These are phyloP conservation scores for Phytophthora quininea DNA, from an alignment of 352 stramenopile genomes.

Conservation along the genomic window DNA sequence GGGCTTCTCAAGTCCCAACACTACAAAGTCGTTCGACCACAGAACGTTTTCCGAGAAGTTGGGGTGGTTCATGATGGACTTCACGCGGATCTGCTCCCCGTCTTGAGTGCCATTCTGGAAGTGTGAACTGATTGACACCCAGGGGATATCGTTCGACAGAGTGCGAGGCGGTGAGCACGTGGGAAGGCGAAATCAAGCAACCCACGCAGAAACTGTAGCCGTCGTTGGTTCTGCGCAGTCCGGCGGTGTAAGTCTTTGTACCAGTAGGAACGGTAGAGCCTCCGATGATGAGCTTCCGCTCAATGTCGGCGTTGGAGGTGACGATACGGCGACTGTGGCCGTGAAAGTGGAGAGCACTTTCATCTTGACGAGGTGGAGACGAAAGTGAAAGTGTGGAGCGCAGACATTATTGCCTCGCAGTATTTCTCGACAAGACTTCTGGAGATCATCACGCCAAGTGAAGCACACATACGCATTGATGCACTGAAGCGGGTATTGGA, in stretches of 20 bases:
- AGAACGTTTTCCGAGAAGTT: not conserved
- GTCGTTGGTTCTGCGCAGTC: constrained; percentile 4
- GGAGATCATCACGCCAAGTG: too few species aligned
- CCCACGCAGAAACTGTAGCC: not conserved
- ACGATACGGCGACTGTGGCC: too few species aligned
- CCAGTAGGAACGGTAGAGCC: constrained; percentile 28
- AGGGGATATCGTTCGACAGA: not conserved
- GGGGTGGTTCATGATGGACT: not conserved
- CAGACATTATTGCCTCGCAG: too few species aligned
- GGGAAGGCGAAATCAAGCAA: not conserved
- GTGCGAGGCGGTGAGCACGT: not conserved
- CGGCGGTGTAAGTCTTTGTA: constrained; percentile 29
- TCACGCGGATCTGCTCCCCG: not conserved
- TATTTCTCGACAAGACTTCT: too few species aligned
- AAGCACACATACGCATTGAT: too few species aligned
- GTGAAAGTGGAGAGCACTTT: too few species aligned
- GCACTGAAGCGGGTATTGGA: too few species aligned
- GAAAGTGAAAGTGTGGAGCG: too few species aligned
- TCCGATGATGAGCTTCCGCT: constrained; percentile 36
- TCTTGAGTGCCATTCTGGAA: not conserved
- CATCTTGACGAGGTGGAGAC: too few species aligned
- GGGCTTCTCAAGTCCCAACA: constrained; percentile 40
- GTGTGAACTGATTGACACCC: not conserved
- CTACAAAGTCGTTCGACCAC: constrained; percentile 25
- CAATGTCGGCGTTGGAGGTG: not conserved